phyloP scores from a whole-genome alignment of 495 filamentous ascomycete species.

The Xylaria cubensis region DNA sequence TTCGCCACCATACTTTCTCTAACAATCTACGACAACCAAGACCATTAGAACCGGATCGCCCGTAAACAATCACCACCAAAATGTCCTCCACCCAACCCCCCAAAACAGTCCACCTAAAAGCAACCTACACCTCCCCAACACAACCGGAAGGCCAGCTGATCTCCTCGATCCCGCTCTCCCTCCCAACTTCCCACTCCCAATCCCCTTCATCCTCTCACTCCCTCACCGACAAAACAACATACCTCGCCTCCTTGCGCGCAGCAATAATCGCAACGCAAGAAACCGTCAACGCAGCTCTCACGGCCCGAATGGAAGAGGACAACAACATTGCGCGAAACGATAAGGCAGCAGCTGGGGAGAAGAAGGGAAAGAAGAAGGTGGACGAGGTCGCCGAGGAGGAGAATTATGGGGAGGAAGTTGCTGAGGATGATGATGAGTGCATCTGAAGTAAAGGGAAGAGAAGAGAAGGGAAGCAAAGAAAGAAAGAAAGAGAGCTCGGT shows the following conservation, averaged over 20 bases:
- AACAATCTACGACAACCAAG: not conserved
- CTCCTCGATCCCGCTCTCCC: conserved; percentile 46
- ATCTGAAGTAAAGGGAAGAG: not conserved
- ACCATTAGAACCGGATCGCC: not conserved
- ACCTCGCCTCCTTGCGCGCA: conserved; percentile 70
- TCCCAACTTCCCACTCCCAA: conserved; percentile 35
- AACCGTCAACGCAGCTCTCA: conserved; percentile 82
- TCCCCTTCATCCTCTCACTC: too few relatives aligned
- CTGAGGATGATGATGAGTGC: conserved; percentile 60
- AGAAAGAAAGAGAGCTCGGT: too few relatives aligned
- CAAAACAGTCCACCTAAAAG: conserved; percentile 33
- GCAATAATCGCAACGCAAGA: conserved; percentile 69
- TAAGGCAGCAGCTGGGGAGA: conserved; percentile 49
- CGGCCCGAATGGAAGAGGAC: conserved; percentile 89
- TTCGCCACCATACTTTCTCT: not conserved
- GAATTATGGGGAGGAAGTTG: conserved; percentile 83
- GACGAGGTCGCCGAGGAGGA: conserved; percentile 69
- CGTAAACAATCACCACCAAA: too few relatives aligned
- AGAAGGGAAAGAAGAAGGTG: conserved; percentile 34
- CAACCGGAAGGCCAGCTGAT: conserved; percentile 28
- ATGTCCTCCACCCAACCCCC: not conserved
- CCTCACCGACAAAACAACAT: conserved; percentile 64
- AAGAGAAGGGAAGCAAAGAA: too few relatives aligned
- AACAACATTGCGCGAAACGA: conserved; percentile 57
- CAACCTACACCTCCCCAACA: conserved; percentile 67